A percentile compares a stretch with the other conserved stretches of the same genome.
phyloP scores from a whole-genome alignment of 2,329 filamentous ascomycete genomes.

The Colletotrichum melonis region DNA sequence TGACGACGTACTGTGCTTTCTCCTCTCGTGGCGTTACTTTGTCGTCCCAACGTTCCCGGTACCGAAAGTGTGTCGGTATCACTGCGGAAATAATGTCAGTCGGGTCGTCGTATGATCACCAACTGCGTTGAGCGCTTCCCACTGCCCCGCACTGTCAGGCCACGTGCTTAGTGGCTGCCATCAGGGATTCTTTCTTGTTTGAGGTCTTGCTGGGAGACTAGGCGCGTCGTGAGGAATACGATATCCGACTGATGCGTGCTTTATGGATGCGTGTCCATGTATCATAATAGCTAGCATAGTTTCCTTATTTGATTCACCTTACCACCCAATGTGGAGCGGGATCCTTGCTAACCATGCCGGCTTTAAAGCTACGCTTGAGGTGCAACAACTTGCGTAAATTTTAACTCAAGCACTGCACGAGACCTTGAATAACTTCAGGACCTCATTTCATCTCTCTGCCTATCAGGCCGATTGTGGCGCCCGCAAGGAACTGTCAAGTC shows the following conservation, averaged over 20 bases:
- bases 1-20: constrained; percentile 8
- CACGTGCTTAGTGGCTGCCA: constrained; percentile 8
- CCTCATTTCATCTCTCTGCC: no score
- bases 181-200: background rate
- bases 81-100: constrained; percentile 15
- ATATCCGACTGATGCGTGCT: background rate
- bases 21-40: constrained; percentile 19
- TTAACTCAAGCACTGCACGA: no score
- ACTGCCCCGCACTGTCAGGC: constrained; percentile 23
- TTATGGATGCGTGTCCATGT: background rate
- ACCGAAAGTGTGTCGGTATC: background rate
- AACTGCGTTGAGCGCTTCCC: background rate
- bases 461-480: no score
- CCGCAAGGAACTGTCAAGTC: no score
- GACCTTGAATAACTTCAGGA: no score
- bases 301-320: background rate
- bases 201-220: background rate
- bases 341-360: background rate
- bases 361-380: background rate
- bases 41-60: constrained; percentile 2
- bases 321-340: background rate
- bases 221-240: background rate
- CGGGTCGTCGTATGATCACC: constrained; percentile 18
- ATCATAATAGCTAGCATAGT: background rate
- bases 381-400: background rate